Evolutionary conservation across 495 filamentous ascomycete species (phyloP), one percentile per base, ranked within the genome.

Genomic region (Penicillium bialowiezense): DNA sequence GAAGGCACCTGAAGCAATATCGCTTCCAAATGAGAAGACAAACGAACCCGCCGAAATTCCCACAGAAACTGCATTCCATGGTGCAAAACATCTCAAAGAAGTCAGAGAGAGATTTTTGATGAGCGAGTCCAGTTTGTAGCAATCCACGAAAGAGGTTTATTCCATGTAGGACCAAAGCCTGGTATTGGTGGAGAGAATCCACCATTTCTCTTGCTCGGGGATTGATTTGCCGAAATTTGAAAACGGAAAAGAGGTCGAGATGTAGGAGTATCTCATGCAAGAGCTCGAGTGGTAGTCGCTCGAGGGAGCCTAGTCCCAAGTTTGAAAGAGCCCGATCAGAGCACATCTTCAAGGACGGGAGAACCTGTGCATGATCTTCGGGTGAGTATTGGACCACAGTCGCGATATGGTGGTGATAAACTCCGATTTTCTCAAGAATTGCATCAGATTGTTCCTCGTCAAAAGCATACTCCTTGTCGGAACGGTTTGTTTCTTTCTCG

Each of bases 161-260:
- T 48, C 64, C 59, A 60, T 71, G 58, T 21, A 51, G 55, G 56
- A 59, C 58, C 40, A 64, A 59, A 41, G 26, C 57, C 24, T 61
- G 60, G 58, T 69, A 69, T 56, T 66, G 44, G 8, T 48, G 44
- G 53, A 71, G 56, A 44, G 58, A 65, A 56, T 67, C 65, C 55
- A 67, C 62, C 17, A 55, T 42, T 52, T 60, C 54, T 66, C 66
- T 64, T 51, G 59, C 59, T 39, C 45, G 48, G 54, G 56, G 57
- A 57, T 59, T 70, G 35, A 64, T 54, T 58, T 69, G 69, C 56
- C 69, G 63, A 54, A 72, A 61, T 20, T 56, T 63, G 60, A 70
- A 65, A 18, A 72, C 24, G 48, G 65, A 70, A 50, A 51, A 36
- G 41, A 72, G 67, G 52, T 72, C 69, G 36, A 70, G 60, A 53